phyloP scores from a whole-genome alignment of 176 grass and related monocot genomes.

The Bonia amplexicaulis region DNA sequence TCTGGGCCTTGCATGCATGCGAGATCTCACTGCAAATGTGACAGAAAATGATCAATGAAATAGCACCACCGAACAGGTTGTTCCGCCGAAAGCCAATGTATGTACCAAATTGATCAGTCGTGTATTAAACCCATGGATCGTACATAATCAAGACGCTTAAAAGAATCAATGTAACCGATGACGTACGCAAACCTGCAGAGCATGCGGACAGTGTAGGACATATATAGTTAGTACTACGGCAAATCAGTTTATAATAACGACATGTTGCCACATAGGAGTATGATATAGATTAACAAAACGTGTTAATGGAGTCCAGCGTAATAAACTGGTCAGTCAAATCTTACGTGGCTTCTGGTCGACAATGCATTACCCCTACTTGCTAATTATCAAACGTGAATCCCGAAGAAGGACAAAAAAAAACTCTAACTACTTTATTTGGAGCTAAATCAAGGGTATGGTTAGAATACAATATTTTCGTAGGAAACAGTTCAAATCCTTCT shows the following conservation, averaged over 20 bases:
- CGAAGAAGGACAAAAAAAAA: too few species aligned
- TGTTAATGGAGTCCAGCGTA: constrained; percentile 4
- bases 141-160: background rate
- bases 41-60: background rate
- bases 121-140: background rate
- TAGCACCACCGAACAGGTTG: background rate
- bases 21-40: too few species aligned
- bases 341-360: background rate
- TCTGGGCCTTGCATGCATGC: too few species aligned
- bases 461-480: background rate
- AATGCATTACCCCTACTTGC: background rate
- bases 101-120: background rate
- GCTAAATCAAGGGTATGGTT: background rate
- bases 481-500: background rate
- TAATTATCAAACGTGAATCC: background rate
- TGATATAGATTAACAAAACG: background rate
- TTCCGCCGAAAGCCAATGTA: background rate
- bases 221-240: background rate
- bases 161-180: background rate
- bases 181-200: background rate
- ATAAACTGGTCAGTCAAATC: background rate
- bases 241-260: background rate
- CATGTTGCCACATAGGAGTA: background rate
- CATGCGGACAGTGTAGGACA: too few species aligned
- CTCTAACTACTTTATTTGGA: background rate